Percentiles rank a stretch among this genome's conserved stretches.
Evolutionary conservation across 2,329 filamentous ascomycete genomes (phyloP).

Genomic region (Arthrobotrys megalospora): DNA sequence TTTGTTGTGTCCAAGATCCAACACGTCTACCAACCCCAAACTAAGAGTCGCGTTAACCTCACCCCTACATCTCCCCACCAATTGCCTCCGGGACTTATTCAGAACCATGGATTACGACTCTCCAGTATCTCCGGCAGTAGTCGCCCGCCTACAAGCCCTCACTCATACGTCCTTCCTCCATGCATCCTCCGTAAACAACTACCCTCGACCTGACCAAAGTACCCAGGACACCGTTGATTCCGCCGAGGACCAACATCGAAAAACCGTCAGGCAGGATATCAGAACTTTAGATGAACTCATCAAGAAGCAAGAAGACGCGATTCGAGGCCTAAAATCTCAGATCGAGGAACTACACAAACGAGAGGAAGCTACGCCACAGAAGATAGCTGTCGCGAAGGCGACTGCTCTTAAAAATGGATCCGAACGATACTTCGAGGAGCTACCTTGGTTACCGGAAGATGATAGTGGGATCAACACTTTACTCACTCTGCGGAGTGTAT

Average conservation of each 20-base stretch:
- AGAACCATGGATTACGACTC: slow-evolving; percentile 34
- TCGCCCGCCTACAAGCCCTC: slow-evolving; percentile 48
- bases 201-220: slow-evolving; percentile 38
- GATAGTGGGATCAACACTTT: slow-evolving; percentile 51
- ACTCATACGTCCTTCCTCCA: slow-evolving; percentile 34
- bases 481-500: slow-evolving; percentile 36
- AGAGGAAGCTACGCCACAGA: slow-evolving; percentile 48
- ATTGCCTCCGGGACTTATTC: neutral
- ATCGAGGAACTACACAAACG: slow-evolving; percentile 33
- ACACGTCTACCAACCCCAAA: slow-evolving; percentile 2
- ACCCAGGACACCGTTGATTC: slow-evolving; percentile 47
- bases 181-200: slow-evolving; percentile 45
- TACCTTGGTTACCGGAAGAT: slow-evolving; percentile 55
- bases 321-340: slow-evolving; percentile 27
- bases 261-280: slow-evolving; percentile 44
- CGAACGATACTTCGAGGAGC: slow-evolving; percentile 35
- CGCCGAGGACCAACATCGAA: slow-evolving; percentile 44
- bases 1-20: slow-evolving; percentile 35
- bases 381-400: slow-evolving; percentile 32
- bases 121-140: slow-evolving; percentile 38
- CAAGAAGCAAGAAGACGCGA: slow-evolving; percentile 47
- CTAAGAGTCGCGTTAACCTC: slow-evolving; percentile 2
- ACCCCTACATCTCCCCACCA: too few species aligned
- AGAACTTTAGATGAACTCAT: slow-evolving; percentile 47
- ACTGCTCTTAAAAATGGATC: slow-evolving; percentile 49